These are phyloP conservation scores for Russula brevipes DNA, from an alignment of 768 basidiomycete species.

Conservation along the genomic window DNA sequence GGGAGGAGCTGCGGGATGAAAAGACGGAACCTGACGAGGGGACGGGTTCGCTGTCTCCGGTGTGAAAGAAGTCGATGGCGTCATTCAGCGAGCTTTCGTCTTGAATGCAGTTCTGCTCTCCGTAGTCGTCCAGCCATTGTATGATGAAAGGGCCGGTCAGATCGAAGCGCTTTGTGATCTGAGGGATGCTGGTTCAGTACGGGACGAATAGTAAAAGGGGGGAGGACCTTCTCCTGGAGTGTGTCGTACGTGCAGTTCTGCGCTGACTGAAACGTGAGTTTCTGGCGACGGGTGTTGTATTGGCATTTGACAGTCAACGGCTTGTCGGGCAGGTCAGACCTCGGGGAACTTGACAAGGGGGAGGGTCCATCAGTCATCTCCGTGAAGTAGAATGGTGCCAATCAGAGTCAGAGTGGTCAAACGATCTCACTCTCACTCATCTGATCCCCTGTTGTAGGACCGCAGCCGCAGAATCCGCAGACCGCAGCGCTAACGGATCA, in stretches of 20 bases:
- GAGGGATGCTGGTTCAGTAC: slow-evolving; percentile 5
- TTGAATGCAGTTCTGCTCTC: slow-evolving; percentile 63
- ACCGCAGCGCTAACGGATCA: too few species aligned
- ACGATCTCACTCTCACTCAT: too few species aligned
- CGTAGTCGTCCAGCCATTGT: slow-evolving; percentile 85
- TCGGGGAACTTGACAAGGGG: neutral
- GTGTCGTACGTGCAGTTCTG: slow-evolving; percentile 73
- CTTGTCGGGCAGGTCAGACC: slow-evolving; percentile 48
- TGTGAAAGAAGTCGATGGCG: slow-evolving; percentile 82
- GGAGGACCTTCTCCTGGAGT: slow-evolving; percentile 59
- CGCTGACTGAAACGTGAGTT: slow-evolving; percentile 75
- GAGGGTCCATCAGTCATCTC: slow-evolving; percentile 5
- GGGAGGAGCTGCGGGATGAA: slow-evolving; percentile 57
- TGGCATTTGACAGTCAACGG: slow-evolving; percentile 80
- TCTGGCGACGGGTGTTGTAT: slow-evolving; percentile 66
- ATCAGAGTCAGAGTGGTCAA: neutral
- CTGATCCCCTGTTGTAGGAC: neutral
- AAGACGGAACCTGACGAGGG: slow-evolving; percentile 72
- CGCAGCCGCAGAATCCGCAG: neutral
- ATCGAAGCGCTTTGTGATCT: slow-evolving; percentile 85
- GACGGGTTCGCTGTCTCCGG: slow-evolving; percentile 62
- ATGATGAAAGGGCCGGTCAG: slow-evolving; percentile 68
- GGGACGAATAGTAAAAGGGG: slow-evolving; percentile 12
- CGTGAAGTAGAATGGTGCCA: slow-evolving; percentile 6
- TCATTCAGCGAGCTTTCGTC: slow-evolving; percentile 76